Percentiles rank a stretch among this genome's conserved stretches.
These are phyloP conservation scores for Cicer cuneatum DNA, from an alignment of 306 rosid genomes.

Conservation along the genomic window DNA sequence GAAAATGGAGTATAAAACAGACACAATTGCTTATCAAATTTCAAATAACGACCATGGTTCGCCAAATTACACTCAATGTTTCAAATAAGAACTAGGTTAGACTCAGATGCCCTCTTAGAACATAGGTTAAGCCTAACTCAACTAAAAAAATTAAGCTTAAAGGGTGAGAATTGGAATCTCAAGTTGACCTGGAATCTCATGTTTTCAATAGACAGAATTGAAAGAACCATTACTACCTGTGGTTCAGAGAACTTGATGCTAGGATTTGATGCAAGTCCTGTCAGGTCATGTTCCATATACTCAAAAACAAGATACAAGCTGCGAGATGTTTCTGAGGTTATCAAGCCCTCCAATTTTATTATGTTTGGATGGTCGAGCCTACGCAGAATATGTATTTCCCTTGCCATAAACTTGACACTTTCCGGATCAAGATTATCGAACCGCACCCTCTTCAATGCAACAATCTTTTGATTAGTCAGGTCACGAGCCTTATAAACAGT, in stretches of 20 bases:
- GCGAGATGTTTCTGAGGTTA: constrained; percentile 76
- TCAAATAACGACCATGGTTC: constrained; percentile 10
- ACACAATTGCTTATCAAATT: background rate
- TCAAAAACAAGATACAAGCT: constrained; percentile 94
- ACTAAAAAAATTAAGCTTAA: background rate
- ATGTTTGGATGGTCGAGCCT: constrained; percentile 89
- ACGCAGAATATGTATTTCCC: constrained; percentile 91
- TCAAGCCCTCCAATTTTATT: constrained; percentile 87
- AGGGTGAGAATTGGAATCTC: background rate
- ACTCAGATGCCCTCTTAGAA: background rate
- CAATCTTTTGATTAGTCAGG: constrained; percentile 64
- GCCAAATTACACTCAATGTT: background rate
- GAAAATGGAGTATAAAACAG: constrained; percentile 28
- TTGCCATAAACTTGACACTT: constrained; percentile 97
- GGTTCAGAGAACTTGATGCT: constrained; percentile 82
- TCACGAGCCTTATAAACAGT: constrained; percentile 95
- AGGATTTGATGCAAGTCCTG: constrained; percentile 88
- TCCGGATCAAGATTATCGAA: constrained; percentile 93
- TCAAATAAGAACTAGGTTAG: background rate
- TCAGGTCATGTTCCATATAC: constrained; percentile 98
- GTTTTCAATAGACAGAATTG: constrained; percentile 7
- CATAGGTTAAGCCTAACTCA: background rate
- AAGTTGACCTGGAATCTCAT: background rate
- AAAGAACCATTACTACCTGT: constrained; percentile 63
- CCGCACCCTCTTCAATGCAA: constrained; percentile 91